Evolutionary conservation across 2,329 filamentous ascomycete genomes (phyloP), one percentile per base, ranked within the genome.

Genomic region (Corniculantispora saksenae): DNA sequence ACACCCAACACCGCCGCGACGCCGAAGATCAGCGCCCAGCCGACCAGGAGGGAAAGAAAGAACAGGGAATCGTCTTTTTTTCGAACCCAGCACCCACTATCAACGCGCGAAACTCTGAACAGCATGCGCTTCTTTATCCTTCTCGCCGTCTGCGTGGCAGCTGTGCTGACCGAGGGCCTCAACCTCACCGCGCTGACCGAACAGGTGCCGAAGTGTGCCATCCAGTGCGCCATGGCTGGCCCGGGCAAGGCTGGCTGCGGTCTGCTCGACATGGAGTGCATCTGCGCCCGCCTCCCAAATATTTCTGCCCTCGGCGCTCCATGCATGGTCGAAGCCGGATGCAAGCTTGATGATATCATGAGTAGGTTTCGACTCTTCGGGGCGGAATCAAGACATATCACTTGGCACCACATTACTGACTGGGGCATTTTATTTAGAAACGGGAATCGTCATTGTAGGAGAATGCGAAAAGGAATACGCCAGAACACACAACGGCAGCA

Each of bases 131-230:
- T 67, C 23, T 15, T 72, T 61, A 51, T 70, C 35, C 59, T 76
- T 66, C 69, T 76, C 64, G 69, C 69, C 62, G 61, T 67, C 53
- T 68, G 64, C 38, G 67, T 70, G 61, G 72, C 73, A 35, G 63
- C 74, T 47, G 68, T 65, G 63, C 29, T 73, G 60, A 64, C 69
- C 64, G 64, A 74, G 13, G 27, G 29, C 29, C 61, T 77, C 56
- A 66, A 73, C 64, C 47, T 67, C 13, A 56, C 73, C 23, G 54
- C 62, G 23, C 56, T 64, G 45, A 54, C 56, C 55, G 55, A 50
- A 21, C 21, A n/a, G 61, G 74, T 82, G 13, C 80, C 80, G 23
- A 48, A 69, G 7, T 82, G 80, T 70, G 76, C 80, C 15, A 68
- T 74, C 67, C 55, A 68, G 3, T 82, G 80, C 68, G 71, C 82